Conservation (phyloP, 2,329 filamentous ascomycete species). For the Trichoderma hamatum region DNA sequence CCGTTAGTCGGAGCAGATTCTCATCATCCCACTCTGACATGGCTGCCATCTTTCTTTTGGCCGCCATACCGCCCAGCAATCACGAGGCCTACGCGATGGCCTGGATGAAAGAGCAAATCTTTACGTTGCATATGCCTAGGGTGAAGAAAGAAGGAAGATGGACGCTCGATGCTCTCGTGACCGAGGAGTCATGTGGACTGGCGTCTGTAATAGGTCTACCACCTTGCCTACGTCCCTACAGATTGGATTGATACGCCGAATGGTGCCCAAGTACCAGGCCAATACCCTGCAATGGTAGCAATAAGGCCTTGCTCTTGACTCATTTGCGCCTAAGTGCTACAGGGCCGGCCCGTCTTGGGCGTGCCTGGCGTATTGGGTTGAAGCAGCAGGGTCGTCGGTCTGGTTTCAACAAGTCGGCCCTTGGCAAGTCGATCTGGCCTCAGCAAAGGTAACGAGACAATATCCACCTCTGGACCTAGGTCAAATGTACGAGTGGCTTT, state of each 20-base stretch:
- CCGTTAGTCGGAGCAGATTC: conserved; percentile 8
- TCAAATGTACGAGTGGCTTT: conserved; percentile 14
- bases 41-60: not conserved
- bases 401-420: not conserved
- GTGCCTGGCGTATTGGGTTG: not conserved
- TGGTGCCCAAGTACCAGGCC: conserved; percentile 9
- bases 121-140: conserved; percentile 1
- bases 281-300: not conserved
- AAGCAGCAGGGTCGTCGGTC: not conserved
- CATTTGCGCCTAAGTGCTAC: conserved; percentile 19
- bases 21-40: conserved; percentile 8
- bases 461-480: not conserved
- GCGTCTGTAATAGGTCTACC: not conserved
- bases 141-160: not conserved
- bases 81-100: conserved; percentile 1
- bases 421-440: not conserved
- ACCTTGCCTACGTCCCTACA: not conserved
- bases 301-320: conserved; percentile 4
- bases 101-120: not conserved
- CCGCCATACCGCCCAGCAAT: conserved; percentile 1
- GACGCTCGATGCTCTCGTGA: conserved; percentile 18
- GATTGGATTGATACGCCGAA: not conserved
- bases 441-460: not conserved
- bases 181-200: conserved; percentile 19
- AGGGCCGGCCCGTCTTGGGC: not conserved